Conservation (phyloP, 768 basidiomycete genomes). For the Daedalea quercina region DNA sequence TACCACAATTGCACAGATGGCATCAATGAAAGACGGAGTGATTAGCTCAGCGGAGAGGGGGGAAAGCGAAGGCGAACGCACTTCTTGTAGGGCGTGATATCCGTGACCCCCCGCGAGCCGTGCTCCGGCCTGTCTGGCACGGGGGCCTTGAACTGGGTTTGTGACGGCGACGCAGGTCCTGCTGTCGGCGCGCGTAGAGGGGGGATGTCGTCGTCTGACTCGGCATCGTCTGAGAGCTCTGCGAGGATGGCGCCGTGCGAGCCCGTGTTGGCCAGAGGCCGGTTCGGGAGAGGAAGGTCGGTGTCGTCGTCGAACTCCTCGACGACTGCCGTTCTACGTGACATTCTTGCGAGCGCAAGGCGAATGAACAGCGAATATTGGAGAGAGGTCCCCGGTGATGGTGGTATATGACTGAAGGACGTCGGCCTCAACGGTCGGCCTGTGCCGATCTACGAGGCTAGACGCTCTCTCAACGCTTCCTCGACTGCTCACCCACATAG, state of each 20-base stretch:
- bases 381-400: neutral
- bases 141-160: conserved; percentile 18
- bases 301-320: conserved; percentile 94
- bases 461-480: neutral
- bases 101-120: conserved; percentile 42
- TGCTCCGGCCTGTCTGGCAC: conserved; percentile 13
- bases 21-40: neutral
- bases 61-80: conserved; percentile 29
- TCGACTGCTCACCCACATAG: neutral
- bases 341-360: conserved; percentile 35
- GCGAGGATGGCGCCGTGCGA: conserved; percentile 71
- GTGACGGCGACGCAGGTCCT: conserved; percentile 51
- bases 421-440: neutral
- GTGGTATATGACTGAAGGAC: neutral
- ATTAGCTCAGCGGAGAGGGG: neutral
- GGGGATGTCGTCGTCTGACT: conserved; percentile 14
- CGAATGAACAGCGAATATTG: no score
- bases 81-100: conserved; percentile 83
- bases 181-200: conserved; percentile 20
- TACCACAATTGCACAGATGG: conserved; percentile 22
- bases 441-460: neutral
- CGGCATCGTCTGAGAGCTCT: conserved; percentile 59
- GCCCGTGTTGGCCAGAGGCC: conserved; percentile 59
- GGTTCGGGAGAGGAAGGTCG: conserved; percentile 75
- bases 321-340: conserved; percentile 60